phyloP scores from a whole-genome alignment of 148 eudicot species.

The Spergularia bocconei region DNA sequence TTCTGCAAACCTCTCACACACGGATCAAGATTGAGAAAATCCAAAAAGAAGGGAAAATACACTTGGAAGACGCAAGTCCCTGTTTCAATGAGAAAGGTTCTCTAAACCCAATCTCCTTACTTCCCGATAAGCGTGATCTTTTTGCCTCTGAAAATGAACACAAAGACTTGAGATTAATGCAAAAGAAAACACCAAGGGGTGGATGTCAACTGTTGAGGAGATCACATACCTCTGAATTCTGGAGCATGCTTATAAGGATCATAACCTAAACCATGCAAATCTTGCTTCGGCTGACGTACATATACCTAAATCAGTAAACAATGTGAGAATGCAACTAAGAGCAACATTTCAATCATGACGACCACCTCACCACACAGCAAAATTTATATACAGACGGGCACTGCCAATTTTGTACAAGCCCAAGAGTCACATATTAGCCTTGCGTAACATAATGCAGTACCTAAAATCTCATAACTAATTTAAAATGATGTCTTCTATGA shows the following conservation, averaged over 20 bases:
- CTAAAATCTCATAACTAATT: not conserved
- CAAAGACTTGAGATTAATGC: slow-evolving; percentile 14
- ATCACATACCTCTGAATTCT: slow-evolving; percentile 78
- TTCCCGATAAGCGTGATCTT: slow-evolving; percentile 48
- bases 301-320: slow-evolving; percentile 46
- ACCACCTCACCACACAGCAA: not conserved
- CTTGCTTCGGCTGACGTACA: slow-evolving; percentile 82
- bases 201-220: not conserved
- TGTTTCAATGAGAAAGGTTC: slow-evolving; percentile 47
- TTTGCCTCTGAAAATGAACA: slow-evolving; percentile 56
- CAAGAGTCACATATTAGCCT: not conserved
- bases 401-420: not conserved
- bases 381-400: not conserved
- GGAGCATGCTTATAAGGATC: slow-evolving; percentile 95
- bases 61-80: slow-evolving; percentile 50
- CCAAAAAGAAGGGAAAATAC: slow-evolving; percentile 35
- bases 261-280: slow-evolving; percentile 85
- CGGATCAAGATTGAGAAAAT: slow-evolving; percentile 3
- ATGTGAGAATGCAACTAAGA: not conserved
- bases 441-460: not conserved
- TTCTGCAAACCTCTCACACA: not conserved
- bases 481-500: not conserved
- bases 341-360: not conserved
- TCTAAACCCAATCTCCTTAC: slow-evolving; percentile 35
- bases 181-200: not conserved